Evolutionary conservation across 371 early-diverging fungal species (phyloP).

Genomic region (Blakeslea trispora): DNA sequence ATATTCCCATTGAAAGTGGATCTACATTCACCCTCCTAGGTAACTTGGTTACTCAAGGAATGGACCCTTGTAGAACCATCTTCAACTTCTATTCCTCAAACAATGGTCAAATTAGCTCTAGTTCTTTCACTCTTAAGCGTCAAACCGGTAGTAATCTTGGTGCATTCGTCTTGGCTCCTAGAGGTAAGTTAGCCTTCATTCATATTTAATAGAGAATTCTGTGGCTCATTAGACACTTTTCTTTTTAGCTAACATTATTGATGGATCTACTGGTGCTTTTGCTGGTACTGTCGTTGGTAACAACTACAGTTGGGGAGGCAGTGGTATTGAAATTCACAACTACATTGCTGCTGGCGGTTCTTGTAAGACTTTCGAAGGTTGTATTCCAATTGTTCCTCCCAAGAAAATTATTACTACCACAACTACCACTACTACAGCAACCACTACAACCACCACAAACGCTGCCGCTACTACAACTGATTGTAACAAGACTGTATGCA

Average conservation of each 20-base stretch:
- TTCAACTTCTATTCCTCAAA: slow-evolving; percentile 13
- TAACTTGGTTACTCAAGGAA: background rate
- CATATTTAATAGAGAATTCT: background rate
- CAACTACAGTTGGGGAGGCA: background rate
- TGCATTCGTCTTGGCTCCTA: slow-evolving; percentile 8
- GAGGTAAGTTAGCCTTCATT: slow-evolving; percentile 4
- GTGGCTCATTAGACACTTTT: background rate
- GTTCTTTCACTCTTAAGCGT: slow-evolving; percentile 5
- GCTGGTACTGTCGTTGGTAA: slow-evolving; percentile 6
- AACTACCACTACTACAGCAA: background rate
- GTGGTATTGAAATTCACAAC: slow-evolving; percentile 2
- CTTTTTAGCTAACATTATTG: slow-evolving; percentile 4
- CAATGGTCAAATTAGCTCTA: background rate
- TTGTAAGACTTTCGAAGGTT: background rate
- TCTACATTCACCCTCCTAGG: background rate
- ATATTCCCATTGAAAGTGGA: slow-evolving; percentile 7
- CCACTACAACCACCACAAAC: background rate
- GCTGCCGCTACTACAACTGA: background rate
- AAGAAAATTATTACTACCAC: background rate
- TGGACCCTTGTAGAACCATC: slow-evolving; percentile 1
- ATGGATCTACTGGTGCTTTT: slow-evolving; percentile 4
- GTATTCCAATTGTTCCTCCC: slow-evolving; percentile 1
- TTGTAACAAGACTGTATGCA: too few species aligned
- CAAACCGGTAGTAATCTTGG: slow-evolving; percentile 4
- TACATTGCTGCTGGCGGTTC: slow-evolving; percentile 1